phyloP scores from a whole-genome alignment of 2,329 filamentous ascomycete genomes.

The Teratosphaeria nubilosa region DNA sequence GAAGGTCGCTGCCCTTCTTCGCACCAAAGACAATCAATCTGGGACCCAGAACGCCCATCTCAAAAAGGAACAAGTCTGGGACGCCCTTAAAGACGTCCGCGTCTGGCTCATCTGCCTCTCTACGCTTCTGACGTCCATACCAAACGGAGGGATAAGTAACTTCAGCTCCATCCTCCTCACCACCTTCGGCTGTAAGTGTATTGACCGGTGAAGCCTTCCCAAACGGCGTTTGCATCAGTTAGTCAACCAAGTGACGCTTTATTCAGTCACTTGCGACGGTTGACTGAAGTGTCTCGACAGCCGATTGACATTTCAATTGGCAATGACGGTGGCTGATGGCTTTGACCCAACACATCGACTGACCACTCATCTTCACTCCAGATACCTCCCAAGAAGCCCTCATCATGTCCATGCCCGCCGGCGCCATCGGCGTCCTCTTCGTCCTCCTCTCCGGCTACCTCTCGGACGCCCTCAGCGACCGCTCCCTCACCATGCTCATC shows the following conservation, averaged over 20 bases:
- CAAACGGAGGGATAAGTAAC: conserved; percentile 2
- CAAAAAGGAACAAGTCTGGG: conserved; percentile 34
- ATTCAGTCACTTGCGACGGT: no score
- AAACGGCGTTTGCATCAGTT: no score
- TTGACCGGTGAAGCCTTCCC: no score
- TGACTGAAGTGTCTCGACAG: no score
- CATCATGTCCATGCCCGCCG: not conserved
- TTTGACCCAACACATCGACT: not conserved
- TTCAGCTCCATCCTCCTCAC: conserved; percentile 2
- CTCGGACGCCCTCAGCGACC: conserved; percentile 30
- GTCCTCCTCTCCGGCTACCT: conserved; percentile 17
- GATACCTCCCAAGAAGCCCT: not conserved
- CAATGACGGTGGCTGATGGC: no score
- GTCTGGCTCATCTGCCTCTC: conserved; percentile 26
- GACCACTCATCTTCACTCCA: not conserved
- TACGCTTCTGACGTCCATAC: conserved; percentile 2
- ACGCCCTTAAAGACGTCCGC: conserved; percentile 24
- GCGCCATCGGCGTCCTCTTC: conserved; percentile 1
- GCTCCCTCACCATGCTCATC: conserved; percentile 33
- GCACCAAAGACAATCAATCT: conserved; percentile 16
- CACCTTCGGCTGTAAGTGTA: not conserved
- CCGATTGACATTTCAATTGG: no score
- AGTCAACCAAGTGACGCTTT: no score
- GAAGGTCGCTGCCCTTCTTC: conserved; percentile 18
- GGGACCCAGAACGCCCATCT: conserved; percentile 34